Conservation (phyloP, 176 grass and related monocot species). For the Tillandsia fasciculata region DNA sequence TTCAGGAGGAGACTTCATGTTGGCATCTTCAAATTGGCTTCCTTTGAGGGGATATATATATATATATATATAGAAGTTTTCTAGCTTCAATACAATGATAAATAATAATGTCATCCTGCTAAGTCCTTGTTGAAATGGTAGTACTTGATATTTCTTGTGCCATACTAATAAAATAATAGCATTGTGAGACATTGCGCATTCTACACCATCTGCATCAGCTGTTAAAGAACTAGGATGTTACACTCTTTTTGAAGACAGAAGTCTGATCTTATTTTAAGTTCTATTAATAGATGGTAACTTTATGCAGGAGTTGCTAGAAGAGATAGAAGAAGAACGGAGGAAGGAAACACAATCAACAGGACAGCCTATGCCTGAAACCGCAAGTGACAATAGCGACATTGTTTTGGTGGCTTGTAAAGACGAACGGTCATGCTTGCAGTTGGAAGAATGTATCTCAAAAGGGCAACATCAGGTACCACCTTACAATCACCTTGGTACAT, state of each 20-base stretch:
- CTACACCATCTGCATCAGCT: not conserved
- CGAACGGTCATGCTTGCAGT: slow-evolving; percentile 77
- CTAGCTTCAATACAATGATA: too few species aligned
- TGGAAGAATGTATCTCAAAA: slow-evolving; percentile 78
- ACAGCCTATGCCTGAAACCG: slow-evolving; percentile 22
- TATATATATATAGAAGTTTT: too few species aligned
- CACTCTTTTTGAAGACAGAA: not conserved
- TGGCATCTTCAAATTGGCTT: not conserved
- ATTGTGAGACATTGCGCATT: not conserved
- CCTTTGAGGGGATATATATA: too few species aligned
- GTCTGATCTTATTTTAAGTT: not conserved
- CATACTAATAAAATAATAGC: not conserved
- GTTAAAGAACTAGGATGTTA: not conserved
- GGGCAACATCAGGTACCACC: slow-evolving; percentile 46
- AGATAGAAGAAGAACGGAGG: slow-evolving; percentile 80
- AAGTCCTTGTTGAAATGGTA: not conserved
- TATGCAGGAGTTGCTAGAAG: slow-evolving; percentile 77
- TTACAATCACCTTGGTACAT: slow-evolving; percentile 1
- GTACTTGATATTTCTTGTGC: too few species aligned
- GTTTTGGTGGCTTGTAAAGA: slow-evolving; percentile 93
- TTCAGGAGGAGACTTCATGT: too few species aligned
- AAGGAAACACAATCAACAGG: slow-evolving; percentile 27
- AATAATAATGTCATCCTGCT: not conserved
- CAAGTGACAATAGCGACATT: slow-evolving; percentile 34
- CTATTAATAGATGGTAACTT: too few species aligned